Evolutionary conservation across 176 grass and related monocot genomes (phyloP).

Genomic region (Poa annua): DNA sequence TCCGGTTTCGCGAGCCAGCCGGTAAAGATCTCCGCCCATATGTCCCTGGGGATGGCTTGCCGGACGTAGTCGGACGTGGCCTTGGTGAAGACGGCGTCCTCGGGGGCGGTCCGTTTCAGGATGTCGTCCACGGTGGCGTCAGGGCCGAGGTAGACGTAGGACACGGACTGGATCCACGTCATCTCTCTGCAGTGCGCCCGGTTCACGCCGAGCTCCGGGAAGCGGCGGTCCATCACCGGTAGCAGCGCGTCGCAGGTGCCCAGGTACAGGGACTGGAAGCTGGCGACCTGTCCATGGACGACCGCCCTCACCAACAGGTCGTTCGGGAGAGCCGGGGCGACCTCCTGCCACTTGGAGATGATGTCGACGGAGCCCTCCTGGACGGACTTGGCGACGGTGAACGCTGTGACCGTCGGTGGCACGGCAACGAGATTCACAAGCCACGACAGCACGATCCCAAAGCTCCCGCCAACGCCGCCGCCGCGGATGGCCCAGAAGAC

Average conservation of each 20-base stretch:
- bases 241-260: not conserved
- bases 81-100: not conserved
- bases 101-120: not conserved
- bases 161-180: not conserved
- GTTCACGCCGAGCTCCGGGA: not conserved
- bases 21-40: not conserved
- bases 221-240: not conserved
- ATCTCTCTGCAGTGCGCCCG: not conserved
- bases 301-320: not conserved
- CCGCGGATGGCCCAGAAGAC: slow-evolving; percentile 8
- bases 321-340: not conserved
- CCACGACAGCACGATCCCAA: slow-evolving; percentile 61
- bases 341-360: not conserved
- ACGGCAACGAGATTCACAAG: slow-evolving; percentile 50
- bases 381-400: not conserved
- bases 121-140: not conserved
- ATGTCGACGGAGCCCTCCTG: not conserved
- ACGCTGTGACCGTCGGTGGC: not conserved
- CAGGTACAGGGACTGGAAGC: not conserved
- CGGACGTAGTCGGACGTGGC: not conserved
- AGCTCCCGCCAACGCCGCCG: slow-evolving; percentile 60
- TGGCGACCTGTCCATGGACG: not conserved
- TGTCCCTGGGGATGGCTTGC: not conserved
- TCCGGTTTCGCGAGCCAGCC: not conserved
- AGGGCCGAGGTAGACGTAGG: not conserved